Conservation (phyloP, 2,329 filamentous ascomycete species). For the Sporothrix brunneoviolacea region DNA sequence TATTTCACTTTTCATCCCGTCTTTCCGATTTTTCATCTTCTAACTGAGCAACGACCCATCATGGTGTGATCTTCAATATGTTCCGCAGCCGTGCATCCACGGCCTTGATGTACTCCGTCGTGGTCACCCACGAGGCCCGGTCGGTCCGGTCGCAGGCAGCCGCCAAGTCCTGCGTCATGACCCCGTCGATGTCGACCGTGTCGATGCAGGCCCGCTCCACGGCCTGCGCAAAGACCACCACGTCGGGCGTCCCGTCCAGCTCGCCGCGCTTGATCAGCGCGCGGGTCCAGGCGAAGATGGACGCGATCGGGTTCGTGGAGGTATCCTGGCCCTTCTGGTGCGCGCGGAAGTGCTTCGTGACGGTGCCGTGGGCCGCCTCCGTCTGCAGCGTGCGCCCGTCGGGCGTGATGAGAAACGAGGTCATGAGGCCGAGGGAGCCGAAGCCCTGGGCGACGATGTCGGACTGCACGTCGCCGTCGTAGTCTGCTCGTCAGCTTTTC, state of each 20-base stretch:
- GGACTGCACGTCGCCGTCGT: slow-evolving; percentile 97
- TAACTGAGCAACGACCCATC: too few relatives aligned
- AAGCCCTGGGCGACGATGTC: slow-evolving; percentile 98
- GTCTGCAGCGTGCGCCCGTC: slow-evolving; percentile 95
- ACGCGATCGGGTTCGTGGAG: slow-evolving; percentile 96
- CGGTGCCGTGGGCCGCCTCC: slow-evolving; percentile 95
- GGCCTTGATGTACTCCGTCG: slow-evolving; percentile 81
- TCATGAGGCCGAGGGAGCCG: slow-evolving; percentile 97
- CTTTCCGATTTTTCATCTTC: too few relatives aligned
- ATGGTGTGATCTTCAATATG: neutral
- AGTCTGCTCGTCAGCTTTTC: slow-evolving; percentile 57
- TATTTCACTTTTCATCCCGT: too few relatives aligned
- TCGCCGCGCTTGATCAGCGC: slow-evolving; percentile 88
- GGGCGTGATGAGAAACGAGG: slow-evolving; percentile 91
- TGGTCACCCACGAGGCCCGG: slow-evolving; percentile 81
- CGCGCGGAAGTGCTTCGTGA: slow-evolving; percentile 96
- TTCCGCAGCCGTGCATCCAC: slow-evolving; percentile 51
- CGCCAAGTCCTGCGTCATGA: slow-evolving; percentile 99
- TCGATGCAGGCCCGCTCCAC: slow-evolving; percentile 91
- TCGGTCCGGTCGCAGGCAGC: slow-evolving; percentile 83
- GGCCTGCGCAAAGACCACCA: slow-evolving; percentile 83
- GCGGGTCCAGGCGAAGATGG: slow-evolving; percentile 98
- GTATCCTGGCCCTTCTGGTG: slow-evolving; percentile 97
- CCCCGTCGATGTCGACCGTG: slow-evolving; percentile 83
- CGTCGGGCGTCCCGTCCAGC: slow-evolving; percentile 82